Evolutionary conservation across 805 yeast genomes (phyloP).

Genomic region (Kodamaea neixiangensis): DNA sequence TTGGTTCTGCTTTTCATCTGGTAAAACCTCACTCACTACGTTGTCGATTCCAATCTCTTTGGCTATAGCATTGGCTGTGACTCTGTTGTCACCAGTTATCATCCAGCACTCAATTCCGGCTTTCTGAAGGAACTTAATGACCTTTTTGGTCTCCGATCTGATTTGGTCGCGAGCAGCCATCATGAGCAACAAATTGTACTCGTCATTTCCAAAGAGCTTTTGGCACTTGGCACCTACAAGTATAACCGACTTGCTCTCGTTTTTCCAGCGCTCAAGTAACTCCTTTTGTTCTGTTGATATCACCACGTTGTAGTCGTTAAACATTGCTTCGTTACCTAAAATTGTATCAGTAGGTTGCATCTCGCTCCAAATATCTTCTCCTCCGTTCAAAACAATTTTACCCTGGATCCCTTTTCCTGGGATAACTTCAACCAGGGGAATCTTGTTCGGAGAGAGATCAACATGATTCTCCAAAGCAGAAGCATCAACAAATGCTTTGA

Average conservation of each 20-base stretch:
- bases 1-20: conserved; percentile 68
- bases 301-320: conserved; percentile 48
- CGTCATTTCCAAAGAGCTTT: conserved; percentile 25
- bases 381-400: conserved; percentile 26
- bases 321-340: conserved; percentile 62
- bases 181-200: conserved; percentile 44
- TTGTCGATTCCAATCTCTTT: conserved; percentile 58
- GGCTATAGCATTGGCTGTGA: conserved; percentile 71
- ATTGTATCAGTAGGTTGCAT: conserved; percentile 38
- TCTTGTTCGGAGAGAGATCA: conserved; percentile 31
- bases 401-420: conserved; percentile 66
- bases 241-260: conserved; percentile 63
- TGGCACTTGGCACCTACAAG: conserved; percentile 48
- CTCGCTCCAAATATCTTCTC: conserved; percentile 32
- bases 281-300: conserved; percentile 37
- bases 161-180: conserved; percentile 63
- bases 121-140: conserved; percentile 39
- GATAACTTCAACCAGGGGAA: conserved; percentile 52
- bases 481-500: conserved; percentile 34
- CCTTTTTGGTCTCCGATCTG: conserved; percentile 56
- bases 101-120: conserved; percentile 63
- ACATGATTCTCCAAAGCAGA: conserved; percentile 30
- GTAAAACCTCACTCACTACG: conserved; percentile 71
- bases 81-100: conserved; percentile 73
- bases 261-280: conserved; percentile 55